Percentiles rank a stretch among this genome's conserved stretches.
Evolutionary conservation across 208 protist genomes (phyloP).

Genomic region (Leishmania arabica): DNA sequence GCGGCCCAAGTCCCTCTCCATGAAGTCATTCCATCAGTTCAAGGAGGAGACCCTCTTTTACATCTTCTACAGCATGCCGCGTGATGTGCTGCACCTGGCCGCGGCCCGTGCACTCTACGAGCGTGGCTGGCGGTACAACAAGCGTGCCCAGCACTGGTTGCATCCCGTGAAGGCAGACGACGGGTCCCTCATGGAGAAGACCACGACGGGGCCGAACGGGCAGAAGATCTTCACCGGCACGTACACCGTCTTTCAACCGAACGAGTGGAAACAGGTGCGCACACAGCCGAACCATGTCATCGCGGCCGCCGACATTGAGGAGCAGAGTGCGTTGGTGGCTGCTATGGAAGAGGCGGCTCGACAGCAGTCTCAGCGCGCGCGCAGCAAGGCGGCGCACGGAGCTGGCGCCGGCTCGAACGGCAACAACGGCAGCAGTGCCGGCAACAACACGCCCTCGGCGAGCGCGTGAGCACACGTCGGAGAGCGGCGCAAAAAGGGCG

Average conservation of each 20-base stretch:
- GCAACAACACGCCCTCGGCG: conserved; percentile 6
- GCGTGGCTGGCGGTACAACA: conserved; percentile 92
- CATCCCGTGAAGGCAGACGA: conserved; percentile 28
- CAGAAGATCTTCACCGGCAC: conserved; percentile 27
- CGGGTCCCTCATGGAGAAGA: conserved; percentile 24
- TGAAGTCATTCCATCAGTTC: conserved; percentile 89
- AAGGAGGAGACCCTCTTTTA: conserved; percentile 98
- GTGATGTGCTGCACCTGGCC: conserved; percentile 95
- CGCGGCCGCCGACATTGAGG: conserved; percentile 45
- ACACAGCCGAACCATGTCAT: conserved; percentile 50
- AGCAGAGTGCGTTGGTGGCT: conserved; percentile 45
- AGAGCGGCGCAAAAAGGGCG: background rate
- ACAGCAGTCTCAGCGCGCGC: conserved; percentile 39
- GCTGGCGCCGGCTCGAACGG: conserved; percentile 16
- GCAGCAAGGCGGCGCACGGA: conserved; percentile 22
- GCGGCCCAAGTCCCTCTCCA: conserved; percentile 67
- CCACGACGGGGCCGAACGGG: conserved; percentile 14
- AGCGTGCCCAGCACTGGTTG: conserved; percentile 75
- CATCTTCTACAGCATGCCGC: conserved; percentile 98
- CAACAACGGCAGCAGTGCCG: conserved; percentile 15
- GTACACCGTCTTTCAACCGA: conserved; percentile 73
- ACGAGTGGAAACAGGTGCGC: conserved; percentile 57
- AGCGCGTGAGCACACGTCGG: conserved; percentile 4
- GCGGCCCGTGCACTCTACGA: conserved; percentile 93
- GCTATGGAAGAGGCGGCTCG: conserved; percentile 48